Evolutionary conservation across 1,284 basidiomycete genomes (phyloP), one percentile per base, ranked within the genome.

Genomic region (Phaffia rhodozyma): DNA sequence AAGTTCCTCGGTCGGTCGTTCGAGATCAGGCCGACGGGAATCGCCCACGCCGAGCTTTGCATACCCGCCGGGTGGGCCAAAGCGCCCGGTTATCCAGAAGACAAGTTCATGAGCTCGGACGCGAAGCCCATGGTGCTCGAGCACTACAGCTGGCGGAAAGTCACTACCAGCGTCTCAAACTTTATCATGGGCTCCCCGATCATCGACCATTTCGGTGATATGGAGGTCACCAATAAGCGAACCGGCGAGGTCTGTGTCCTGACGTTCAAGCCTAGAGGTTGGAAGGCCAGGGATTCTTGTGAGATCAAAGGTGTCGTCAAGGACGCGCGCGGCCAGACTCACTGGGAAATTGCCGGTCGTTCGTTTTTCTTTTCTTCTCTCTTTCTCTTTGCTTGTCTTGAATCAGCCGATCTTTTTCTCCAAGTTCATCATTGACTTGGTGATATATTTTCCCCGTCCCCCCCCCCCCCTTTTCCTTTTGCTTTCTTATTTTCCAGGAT

Each of bases 1-100:
- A 93, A 86, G 75, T 94, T 96, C 74, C 88, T 90, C 82, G 94
- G 94, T 50, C 91, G 93, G 72, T 91, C 88, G 1, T 97, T 97
- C 71, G 94, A 97, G 78, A 97, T 97, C 70, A 79, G 90, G 18
- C 94, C 94, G 0, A 97, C 92, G 0, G 94, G 94, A 57, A 81
- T 93, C 6, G 94, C 93, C 0, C 94, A 97, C 72, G 86, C 83
- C 21, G 87, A 94, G 53, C 79, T 98, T 29, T 79, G 89, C 55
- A 76, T 97, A 16, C 87, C 89, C 0, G 79, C 81, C 60, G 81
- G 82, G n/a, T 81, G 81, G 75, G 76, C 75, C 18, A 70, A 70
- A 47, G 62, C 63, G 5, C 70, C 73, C 0, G 66, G 71, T 9
- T 79, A 78, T 62, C 75, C 76, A 1, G 68, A 68, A 9, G 75